Evolutionary conservation across 345 rosid genomes (phyloP).

Genomic region (Erodium maritimum): DNA sequence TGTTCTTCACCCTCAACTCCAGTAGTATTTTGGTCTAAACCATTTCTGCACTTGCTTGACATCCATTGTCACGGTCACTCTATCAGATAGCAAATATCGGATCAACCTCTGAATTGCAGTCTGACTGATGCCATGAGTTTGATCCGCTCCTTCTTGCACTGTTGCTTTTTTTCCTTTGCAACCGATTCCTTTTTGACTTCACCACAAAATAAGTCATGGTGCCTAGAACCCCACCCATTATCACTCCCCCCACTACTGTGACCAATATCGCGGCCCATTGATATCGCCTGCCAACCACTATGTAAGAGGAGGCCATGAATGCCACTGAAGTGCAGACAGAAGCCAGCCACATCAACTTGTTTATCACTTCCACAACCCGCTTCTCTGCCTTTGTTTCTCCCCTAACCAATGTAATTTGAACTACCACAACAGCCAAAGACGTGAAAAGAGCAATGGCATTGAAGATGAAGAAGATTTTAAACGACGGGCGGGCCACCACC

Average conservation of each 20-base stretch:
- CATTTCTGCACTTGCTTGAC: not conserved
- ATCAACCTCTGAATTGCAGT: conserved; percentile 68
- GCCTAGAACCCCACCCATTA: conserved; percentile 86
- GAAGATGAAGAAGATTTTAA: conserved; percentile 88
- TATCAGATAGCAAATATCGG: conserved; percentile 59
- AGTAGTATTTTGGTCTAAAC: too few species aligned
- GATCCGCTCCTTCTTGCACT: conserved; percentile 59
- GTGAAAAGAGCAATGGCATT: conserved; percentile 87
- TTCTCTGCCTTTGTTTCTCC: conserved; percentile 98
- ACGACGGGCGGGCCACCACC: conserved; percentile 41
- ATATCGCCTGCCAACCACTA: conserved; percentile 64
- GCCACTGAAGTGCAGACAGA: conserved; percentile 94
- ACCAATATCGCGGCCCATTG: conserved; percentile 78
- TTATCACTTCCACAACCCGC: conserved; percentile 72
- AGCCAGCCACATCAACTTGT: conserved; percentile 96
- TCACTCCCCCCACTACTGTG: conserved; percentile 74
- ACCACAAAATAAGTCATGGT: conserved; percentile 93
- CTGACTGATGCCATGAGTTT: conserved; percentile 75
- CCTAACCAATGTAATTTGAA: conserved; percentile 85
- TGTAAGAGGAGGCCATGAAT: conserved; percentile 79
- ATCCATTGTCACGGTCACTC: not conserved
- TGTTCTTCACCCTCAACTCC: too few species aligned
- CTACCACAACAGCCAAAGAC: conserved; percentile 90
- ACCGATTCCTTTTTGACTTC: conserved; percentile 53
- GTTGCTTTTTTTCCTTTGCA: conserved; percentile 59